These are phyloP conservation scores for Sporisorium graminicola DNA, from an alignment of 1,284 basidiomycete genomes.

Conservation along the genomic window DNA sequence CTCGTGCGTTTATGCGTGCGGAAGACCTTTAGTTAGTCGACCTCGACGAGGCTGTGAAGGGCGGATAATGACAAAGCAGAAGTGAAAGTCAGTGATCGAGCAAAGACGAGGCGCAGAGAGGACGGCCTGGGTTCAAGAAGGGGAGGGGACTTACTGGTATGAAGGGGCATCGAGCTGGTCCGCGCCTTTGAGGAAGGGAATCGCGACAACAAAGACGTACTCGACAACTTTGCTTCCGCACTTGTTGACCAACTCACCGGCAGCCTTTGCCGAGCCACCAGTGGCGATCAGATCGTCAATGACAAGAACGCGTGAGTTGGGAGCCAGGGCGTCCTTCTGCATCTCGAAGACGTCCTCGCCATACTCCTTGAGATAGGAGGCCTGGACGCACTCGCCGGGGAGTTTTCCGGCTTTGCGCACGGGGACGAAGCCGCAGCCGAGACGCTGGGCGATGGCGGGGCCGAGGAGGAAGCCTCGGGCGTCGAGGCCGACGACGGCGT, in stretches of 20 bases:
- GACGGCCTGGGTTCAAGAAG: background rate
- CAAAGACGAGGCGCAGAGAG: background rate
- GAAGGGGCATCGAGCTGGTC: constrained; percentile 85
- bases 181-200: constrained; percentile 84
- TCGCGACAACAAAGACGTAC: constrained; percentile 93
- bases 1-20: background rate
- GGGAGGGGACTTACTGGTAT: constrained; percentile 70
- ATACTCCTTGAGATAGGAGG: constrained; percentile 93
- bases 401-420: constrained; percentile 95
- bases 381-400: constrained; percentile 84
- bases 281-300: constrained; percentile 98
- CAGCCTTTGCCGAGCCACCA: constrained; percentile 92
- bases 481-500: constrained; percentile 94
- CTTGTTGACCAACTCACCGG: constrained; percentile 88
- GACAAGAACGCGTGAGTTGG: constrained; percentile 85
- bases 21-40: constrained; percentile 27
- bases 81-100: background rate
- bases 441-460: constrained; percentile 87
- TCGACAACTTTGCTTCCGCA: constrained; percentile 87
- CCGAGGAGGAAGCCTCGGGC: constrained; percentile 96
- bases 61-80: background rate
- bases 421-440: constrained; percentile 95
- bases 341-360: constrained; percentile 97
- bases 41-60: constrained; percentile 46
- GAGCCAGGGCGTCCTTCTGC: constrained; percentile 85